Evolutionary conservation across 208 protist genomes (phyloP).

Genomic region (Acanthamoeba triangularis): DNA sequence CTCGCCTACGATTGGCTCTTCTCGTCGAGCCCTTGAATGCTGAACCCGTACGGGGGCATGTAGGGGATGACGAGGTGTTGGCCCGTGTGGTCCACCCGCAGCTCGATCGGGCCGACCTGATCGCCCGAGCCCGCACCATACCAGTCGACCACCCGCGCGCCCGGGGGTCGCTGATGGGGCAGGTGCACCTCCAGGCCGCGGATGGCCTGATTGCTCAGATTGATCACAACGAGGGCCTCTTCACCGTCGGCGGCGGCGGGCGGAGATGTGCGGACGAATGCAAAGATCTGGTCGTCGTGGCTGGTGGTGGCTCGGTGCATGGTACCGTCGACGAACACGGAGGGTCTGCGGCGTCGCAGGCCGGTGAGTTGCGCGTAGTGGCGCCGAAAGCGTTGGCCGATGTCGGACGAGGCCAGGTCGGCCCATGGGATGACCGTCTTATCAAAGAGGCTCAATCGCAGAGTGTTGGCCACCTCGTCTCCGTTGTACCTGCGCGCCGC

Average conservation of each 20-base stretch:
- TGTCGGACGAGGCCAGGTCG: not conserved
- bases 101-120: not conserved
- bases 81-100: not conserved
- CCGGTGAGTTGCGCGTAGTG: not conserved
- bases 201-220: not conserved
- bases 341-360: not conserved
- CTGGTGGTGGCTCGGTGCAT: not conserved
- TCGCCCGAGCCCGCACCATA: not conserved
- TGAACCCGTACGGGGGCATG: not conserved
- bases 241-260: not conserved
- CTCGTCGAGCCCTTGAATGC: not conserved
- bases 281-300: not conserved
- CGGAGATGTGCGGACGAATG: not conserved
- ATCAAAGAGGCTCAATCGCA: not conserved
- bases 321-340: not conserved
- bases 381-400: not conserved
- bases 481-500: not conserved
- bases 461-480: conserved; percentile 6
- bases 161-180: not conserved
- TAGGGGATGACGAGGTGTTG: not conserved
- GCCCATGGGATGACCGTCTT: not conserved
- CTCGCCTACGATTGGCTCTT: no score
- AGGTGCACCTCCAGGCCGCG: not conserved
- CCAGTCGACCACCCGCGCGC: not conserved
- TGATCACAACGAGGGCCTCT: not conserved